phyloP scores from a whole-genome alignment of 1,139 yeast species.

The Wickerhamomyces sp. region DNA sequence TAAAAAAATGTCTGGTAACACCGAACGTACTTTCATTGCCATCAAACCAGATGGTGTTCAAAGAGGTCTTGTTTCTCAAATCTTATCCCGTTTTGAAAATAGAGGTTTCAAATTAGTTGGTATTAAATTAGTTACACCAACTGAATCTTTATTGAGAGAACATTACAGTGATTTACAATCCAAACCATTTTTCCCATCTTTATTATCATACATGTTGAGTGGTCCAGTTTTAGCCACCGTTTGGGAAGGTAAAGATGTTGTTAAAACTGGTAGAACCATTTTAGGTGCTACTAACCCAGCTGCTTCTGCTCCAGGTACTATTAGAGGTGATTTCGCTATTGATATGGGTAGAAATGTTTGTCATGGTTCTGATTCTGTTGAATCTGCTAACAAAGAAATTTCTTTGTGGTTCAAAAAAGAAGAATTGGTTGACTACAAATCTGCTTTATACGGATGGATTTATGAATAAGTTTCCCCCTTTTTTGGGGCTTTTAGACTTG shows the following conservation, averaged over 20 bases:
- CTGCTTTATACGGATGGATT: slow-evolving; percentile 81
- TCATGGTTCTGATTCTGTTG: slow-evolving; percentile 99
- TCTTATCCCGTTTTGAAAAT: slow-evolving; percentile 91
- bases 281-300: slow-evolving; percentile 99
- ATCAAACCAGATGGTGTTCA: slow-evolving; percentile 99
- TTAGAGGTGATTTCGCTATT: slow-evolving; percentile 94
- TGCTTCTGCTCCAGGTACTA: slow-evolving; percentile 97
- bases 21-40: slow-evolving; percentile 98
- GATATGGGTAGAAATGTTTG: slow-evolving; percentile 99
- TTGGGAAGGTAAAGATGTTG: slow-evolving; percentile 99
- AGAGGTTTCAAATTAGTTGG: slow-evolving; percentile 97
- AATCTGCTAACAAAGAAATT: slow-evolving; percentile 94
- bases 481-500: too few species aligned
- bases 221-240: slow-evolving; percentile 99
- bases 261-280: slow-evolving; percentile 95
- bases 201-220: slow-evolving; percentile 93
- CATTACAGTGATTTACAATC: slow-evolving; percentile 94
- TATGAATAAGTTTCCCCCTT: slow-evolving; percentile 67
- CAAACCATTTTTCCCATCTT: slow-evolving; percentile 97
- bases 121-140: slow-evolving; percentile 85
- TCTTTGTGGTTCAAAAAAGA: slow-evolving; percentile 97
- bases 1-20: slow-evolving; percentile 32
- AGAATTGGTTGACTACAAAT: slow-evolving; percentile 91
- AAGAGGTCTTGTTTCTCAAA: slow-evolving; percentile 91
- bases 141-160: slow-evolving; percentile 81